Base-by-base conservation (phyloP, 1,139 yeast species). In the Zygosaccharomyces sapae region DNA sequence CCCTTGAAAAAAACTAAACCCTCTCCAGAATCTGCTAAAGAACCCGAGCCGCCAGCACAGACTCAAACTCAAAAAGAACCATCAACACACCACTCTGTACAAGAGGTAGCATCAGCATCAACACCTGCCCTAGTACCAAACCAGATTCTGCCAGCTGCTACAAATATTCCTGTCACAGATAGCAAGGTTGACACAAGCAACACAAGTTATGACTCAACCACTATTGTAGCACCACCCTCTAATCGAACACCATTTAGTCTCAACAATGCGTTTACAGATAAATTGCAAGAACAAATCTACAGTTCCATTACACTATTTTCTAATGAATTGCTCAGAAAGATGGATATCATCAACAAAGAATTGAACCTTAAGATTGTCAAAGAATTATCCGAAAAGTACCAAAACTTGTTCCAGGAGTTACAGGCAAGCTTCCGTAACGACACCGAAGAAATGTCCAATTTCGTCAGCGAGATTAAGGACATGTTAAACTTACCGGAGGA, bases 361-460 rank as follows among this genome's bases (percentile, higher is more conserved):
- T 52, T 70, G 47, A 69, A 68, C 44, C 58, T 61, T 34, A 66
- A 61, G 40, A 58, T 69, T 2, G 54, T 66, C 48, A 49, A 47
- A 22, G 70, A 69, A 30, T 48, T 70, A 37, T 60, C 70, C 0
- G 54, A 50, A 13, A 69, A 68, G 48, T 70, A 70, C 46, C 66
- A 66, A 39, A 49, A 39, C 0, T 36, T 67, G 30, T 65, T 70
- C 44, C 52, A 54, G 8, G 65, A 66, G 2, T 50, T 70, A 30
- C 69, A 65, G 46, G 45, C 33, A 1, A 63, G 59, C 24, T 70
- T 70, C 47, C 63, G 65, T 36, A 57, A 52, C 33, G 73, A 70
- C 49, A 66, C 69, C 8, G 62, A 63, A 39, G 65, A 66, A 36
- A 65, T 70, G 62, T 52, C 66, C 36, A 55, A 50, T 1, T 67